Conservation (phyloP, 305 asterid species). For the Plantago rigida region DNA sequence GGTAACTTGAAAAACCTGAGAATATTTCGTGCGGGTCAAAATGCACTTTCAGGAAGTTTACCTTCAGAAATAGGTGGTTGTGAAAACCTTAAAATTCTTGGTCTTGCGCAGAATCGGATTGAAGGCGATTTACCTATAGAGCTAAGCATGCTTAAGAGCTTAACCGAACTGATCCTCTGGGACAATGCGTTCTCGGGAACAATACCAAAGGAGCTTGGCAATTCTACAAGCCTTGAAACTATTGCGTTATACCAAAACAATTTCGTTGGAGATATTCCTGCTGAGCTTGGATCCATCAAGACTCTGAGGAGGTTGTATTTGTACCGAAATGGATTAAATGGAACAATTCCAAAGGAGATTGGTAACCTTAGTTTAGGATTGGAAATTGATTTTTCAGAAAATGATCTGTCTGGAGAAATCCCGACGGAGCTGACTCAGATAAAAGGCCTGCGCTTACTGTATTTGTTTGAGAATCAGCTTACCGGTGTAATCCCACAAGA, state of each 20-base stretch:
- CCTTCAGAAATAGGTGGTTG: constrained; percentile 62
- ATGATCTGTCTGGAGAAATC: constrained; percentile 59
- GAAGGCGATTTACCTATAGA: constrained; percentile 63
- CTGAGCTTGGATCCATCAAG: constrained; percentile 47
- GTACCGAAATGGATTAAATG: constrained; percentile 61
- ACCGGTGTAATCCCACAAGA: constrained; percentile 67
- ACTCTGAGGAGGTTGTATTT: constrained; percentile 41
- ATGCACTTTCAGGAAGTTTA: constrained; percentile 60
- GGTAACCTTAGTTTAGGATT: constrained; percentile 52
- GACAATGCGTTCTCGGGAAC: constrained; percentile 58
- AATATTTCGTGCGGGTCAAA: constrained; percentile 68
- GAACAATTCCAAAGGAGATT: constrained; percentile 67
- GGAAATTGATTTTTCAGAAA: constrained; percentile 81
- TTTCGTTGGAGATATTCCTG: constrained; percentile 65
- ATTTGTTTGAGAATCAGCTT: constrained; percentile 62
- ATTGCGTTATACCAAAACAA: constrained; percentile 73
- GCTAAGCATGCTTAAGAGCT: constrained; percentile 50
- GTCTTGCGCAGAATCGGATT: constrained; percentile 69
- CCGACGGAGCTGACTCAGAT: constrained; percentile 55
- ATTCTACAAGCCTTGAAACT: constrained; percentile 47
- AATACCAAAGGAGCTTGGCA: constrained; percentile 68
- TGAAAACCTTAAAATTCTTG: constrained; percentile 44
- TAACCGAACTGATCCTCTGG: constrained; percentile 62
- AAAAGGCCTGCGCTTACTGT: constrained; percentile 39
- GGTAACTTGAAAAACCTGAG: constrained; percentile 54